Evolutionary conservation across 192 early-diverging fungal species (phyloP), one percentile per base, ranked within the genome.

Genomic region (Pecoramyces ruminantium): DNA sequence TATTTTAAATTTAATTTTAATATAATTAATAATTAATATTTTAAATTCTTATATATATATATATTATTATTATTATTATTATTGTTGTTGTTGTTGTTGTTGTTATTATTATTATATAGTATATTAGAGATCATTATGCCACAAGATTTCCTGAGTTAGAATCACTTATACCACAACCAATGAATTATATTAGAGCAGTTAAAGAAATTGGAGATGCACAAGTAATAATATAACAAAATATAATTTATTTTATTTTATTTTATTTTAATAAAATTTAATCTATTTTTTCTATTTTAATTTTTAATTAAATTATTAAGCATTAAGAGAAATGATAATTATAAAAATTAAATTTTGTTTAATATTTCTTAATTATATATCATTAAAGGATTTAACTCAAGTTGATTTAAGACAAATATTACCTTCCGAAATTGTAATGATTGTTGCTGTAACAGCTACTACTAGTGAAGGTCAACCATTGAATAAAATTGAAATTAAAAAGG

Each of bases 111-210:
- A 34, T 6, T 34, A 14, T n/a, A 27, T 83, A 95, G 92, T 96
- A 91, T 83, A 92, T 97, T 78, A 79, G 92, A n/a, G 96, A 99
- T 85, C 93, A 94, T 79, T 99, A 97, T 85, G 92, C 91, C 30
- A 83, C 88, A 77, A 90, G 92, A 38, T 98, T 99, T 82, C 95
- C 96, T 0, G 97, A 97, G 83, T 88, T 99, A 12, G 96, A 96
- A 85, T 89, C 91, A 18, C 87, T 99, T n/a, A 91, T 99, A 13
- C 91, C 88, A 4, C 93, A 93, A 80, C 92, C 97, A 1, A 83
- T 95, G 13, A 96, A 96, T 81, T 99, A 97, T 87, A 93, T 95
- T 27, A 87, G 92, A 14, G 91, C 94, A 0, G 95, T 98, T 16
- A 92, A 88, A 78, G 78, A 83, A 29, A 28, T 67, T 30, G 29